These are phyloP conservation scores for Ramaria sp. DNA, from an alignment of 768 basidiomycete species.

Conservation along the genomic window DNA sequence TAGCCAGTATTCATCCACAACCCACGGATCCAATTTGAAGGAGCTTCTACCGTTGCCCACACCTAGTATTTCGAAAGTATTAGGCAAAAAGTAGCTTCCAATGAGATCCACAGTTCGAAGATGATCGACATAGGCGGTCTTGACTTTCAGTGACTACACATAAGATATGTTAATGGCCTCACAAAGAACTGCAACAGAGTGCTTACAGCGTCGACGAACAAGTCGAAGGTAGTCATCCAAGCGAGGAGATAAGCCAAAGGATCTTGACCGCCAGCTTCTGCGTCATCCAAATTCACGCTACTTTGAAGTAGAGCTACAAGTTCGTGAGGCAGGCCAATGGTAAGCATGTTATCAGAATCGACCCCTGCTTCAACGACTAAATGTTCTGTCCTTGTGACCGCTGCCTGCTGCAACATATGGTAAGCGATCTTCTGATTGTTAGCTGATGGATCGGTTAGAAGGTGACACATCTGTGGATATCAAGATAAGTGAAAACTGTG, in stretches of 20 bases:
- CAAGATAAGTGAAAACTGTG: background rate
- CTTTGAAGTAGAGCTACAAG: conserved; percentile 52
- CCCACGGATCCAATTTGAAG: conserved; percentile 80
- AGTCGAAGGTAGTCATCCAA: conserved; percentile 85
- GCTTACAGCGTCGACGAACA: conserved; percentile 74
- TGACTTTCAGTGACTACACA: conserved; percentile 74
- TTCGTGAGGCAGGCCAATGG: conserved; percentile 52
- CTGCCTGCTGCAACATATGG: conserved; percentile 55
- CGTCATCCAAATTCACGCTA: conserved; percentile 29
- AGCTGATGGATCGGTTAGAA: conserved; percentile 51
- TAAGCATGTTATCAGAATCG: conserved; percentile 46
- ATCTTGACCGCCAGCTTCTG: conserved; percentile 23
- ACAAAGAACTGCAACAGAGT: background rate
- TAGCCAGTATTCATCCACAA: conserved; percentile 72
- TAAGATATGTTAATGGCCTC: background rate
- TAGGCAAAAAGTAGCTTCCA: conserved; percentile 54
- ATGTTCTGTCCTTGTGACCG: conserved; percentile 65
- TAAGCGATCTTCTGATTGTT: conserved; percentile 74
- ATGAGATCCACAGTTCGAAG: conserved; percentile 64
- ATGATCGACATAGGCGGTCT: conserved; percentile 78
- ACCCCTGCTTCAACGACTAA: conserved; percentile 83
- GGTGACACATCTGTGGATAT: conserved; percentile 57
- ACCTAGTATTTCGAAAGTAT: conserved; percentile 52
- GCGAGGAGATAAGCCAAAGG: conserved; percentile 63
- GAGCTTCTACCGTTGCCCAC: conserved; percentile 51